phyloP scores from a whole-genome alignment of 108 stramenopile species.

The Stephanodiscus triporus region DNA sequence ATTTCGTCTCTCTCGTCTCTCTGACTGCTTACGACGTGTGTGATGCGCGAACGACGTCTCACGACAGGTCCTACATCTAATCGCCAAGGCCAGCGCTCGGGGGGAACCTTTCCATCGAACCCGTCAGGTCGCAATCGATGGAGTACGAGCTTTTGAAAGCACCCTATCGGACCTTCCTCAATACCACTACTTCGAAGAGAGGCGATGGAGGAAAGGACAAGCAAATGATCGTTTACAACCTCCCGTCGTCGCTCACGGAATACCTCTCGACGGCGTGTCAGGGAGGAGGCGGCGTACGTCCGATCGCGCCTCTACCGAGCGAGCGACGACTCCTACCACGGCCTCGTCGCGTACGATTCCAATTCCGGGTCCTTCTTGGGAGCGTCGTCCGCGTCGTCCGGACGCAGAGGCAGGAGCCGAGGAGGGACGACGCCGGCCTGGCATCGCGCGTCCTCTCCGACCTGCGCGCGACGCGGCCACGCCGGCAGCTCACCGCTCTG shows the following conservation, averaged over 20 bases:
- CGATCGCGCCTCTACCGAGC: conserved; percentile 45
- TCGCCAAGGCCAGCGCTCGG: conserved; percentile 50
- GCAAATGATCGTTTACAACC: conserved; percentile 63
- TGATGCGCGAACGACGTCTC: not conserved
- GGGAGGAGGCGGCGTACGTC: conserved; percentile 65
- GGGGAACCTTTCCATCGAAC: conserved; percentile 55
- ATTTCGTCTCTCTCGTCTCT: not conserved
- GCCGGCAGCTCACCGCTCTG: too few relatives aligned
- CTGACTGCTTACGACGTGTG: not conserved
- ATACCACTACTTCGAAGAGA: too few relatives aligned
- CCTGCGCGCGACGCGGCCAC: too few relatives aligned
- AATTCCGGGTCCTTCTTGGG: conserved; percentile 41
- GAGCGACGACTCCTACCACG: not conserved
- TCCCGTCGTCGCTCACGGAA: conserved; percentile 75
- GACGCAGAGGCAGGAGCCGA: too few relatives aligned
- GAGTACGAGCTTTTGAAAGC: conserved; percentile 64
- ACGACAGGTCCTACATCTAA: conserved; percentile 64
- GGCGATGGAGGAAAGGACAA: too few relatives aligned
- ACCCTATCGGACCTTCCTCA: conserved; percentile 76
- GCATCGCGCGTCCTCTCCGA: too few relatives aligned
- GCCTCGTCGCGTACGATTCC: conserved; percentile 62
- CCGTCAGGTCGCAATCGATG: conserved; percentile 67
- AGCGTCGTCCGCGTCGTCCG: too few relatives aligned
- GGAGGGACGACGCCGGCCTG: not conserved
- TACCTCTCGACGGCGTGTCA: conserved; percentile 53